These are phyloP conservation scores for Saccharomycopsis vini DNA, from an alignment of 805 yeast species.

Conservation along the genomic window DNA sequence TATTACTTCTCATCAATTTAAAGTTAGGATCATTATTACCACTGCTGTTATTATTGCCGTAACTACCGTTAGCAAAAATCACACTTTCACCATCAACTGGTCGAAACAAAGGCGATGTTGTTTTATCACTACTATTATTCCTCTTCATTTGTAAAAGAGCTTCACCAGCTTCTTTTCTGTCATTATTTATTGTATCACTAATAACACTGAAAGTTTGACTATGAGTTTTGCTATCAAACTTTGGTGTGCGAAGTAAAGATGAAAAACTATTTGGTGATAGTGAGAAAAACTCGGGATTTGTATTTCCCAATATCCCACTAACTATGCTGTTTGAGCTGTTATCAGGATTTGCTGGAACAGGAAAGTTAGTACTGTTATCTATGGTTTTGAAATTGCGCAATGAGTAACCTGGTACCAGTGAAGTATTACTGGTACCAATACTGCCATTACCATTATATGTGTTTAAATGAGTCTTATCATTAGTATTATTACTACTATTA, in stretches of 20 bases:
- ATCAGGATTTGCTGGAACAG: too few relatives aligned
- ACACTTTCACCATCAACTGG: background rate
- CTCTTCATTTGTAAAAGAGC: conserved; percentile 17
- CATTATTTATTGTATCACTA: background rate
- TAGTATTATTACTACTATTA: background rate
- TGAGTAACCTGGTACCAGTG: too few relatives aligned
- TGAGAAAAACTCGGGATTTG: conserved; percentile 8
- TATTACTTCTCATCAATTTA: background rate
- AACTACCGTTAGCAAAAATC: background rate
- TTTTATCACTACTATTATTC: conserved; percentile 10
- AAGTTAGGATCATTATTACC: too few relatives aligned
- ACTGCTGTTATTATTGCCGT: background rate
- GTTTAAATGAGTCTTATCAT: too few relatives aligned
- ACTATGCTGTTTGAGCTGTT: too few relatives aligned
- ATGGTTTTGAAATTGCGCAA: too few relatives aligned
- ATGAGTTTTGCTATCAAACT: conserved; percentile 4
- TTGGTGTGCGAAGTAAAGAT: conserved; percentile 12
- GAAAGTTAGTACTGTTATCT: too few relatives aligned
- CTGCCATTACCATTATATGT: too few relatives aligned
- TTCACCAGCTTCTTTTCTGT: conserved; percentile 16
- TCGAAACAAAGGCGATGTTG: background rate
- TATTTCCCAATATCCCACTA: too few relatives aligned
- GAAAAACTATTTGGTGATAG: conserved; percentile 15
- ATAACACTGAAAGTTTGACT: background rate
- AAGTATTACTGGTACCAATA: too few relatives aligned